Evolutionary conservation across 2,329 filamentous ascomycete species (phyloP).

Genomic region (Diaporthe nobilis): DNA sequence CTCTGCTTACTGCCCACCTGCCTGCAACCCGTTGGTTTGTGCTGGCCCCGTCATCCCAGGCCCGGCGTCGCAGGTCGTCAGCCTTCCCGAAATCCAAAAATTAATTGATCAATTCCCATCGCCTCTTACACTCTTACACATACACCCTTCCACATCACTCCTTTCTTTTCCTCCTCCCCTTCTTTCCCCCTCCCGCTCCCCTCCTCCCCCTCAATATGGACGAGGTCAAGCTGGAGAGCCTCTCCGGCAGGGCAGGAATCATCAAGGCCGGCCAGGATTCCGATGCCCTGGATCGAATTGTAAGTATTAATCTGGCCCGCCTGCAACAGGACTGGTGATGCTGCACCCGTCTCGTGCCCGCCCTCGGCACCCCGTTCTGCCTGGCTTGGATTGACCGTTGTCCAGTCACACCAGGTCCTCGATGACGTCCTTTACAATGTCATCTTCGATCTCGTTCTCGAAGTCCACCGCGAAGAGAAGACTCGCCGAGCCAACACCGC

Average conservation of each 20-base stretch:
- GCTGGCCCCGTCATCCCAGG: constrained; percentile 27
- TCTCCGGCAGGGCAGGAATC: constrained; percentile 69
- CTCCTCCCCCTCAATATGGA: constrained; percentile 36
- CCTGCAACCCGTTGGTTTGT: constrained; percentile 21
- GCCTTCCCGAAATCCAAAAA: constrained; percentile 40
- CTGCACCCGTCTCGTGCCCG: not conserved
- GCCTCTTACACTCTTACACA: constrained; percentile 7
- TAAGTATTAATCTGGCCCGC: constrained; percentile 55
- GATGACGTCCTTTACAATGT: constrained; percentile 84
- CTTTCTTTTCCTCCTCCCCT: not conserved
- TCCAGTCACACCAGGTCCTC: constrained; percentile 75
- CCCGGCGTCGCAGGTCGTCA: constrained; percentile 33
- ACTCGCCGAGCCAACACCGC: constrained; percentile 77
- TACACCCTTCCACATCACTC: not conserved
- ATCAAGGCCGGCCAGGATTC: constrained; percentile 68
- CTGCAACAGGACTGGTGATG: not conserved
- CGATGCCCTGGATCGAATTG: constrained; percentile 70
- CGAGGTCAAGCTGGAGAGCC: constrained; percentile 55
- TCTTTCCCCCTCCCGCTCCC: constrained; percentile 27
- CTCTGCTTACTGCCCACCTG: not conserved
- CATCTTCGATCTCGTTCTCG: constrained; percentile 80
- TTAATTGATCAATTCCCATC: constrained; percentile 35
- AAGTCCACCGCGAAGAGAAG: constrained; percentile 85
- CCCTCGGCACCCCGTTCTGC: not conserved
- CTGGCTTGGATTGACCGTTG: constrained; percentile 32